A percentile compares a stretch with the other conserved stretches of the same genome.
phyloP scores from a whole-genome alignment of 345 rosid genomes.

The Tarenaya hassleriana region DNA sequence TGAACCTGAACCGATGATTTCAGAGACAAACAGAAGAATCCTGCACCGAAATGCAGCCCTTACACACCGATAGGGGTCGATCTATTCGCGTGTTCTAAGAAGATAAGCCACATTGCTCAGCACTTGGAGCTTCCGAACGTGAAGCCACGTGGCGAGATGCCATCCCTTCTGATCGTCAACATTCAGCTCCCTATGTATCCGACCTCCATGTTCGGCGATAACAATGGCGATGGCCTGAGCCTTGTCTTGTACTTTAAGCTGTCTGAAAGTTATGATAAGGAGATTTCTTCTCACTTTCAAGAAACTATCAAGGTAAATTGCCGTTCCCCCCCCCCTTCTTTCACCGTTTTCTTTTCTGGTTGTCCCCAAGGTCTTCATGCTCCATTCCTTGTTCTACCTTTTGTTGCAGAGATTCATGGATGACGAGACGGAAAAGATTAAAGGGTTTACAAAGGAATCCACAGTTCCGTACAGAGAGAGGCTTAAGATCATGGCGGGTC shows the following conservation, averaged over 20 bases:
- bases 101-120: slow-evolving; percentile 71
- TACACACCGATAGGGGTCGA: slow-evolving; percentile 67
- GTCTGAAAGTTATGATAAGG: slow-evolving; percentile 47
- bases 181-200: slow-evolving; percentile 82
- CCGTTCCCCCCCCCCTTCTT: not conserved
- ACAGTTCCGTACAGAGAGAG: slow-evolving; percentile 69
- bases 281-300: slow-evolving; percentile 54
- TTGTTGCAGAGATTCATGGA: slow-evolving; percentile 51
- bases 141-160: slow-evolving; percentile 38
- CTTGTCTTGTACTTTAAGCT: slow-evolving; percentile 63
- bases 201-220: slow-evolving; percentile 48
- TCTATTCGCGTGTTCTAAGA: slow-evolving; percentile 50
- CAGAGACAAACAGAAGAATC: slow-evolving; percentile 64
- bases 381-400: not conserved
- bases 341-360: too few relatives aligned
- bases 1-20: slow-evolving; percentile 1
- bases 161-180: slow-evolving; percentile 56
- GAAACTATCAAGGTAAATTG: slow-evolving; percentile 56
- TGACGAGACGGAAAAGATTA: slow-evolving; percentile 65
- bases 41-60: slow-evolving; percentile 58
- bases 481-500: slow-evolving; percentile 62
- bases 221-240: slow-evolving; percentile 87
- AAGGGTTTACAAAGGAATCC: slow-evolving; percentile 56
- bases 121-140: slow-evolving; percentile 61
- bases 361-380: too few relatives aligned